Base-by-base conservation (phyloP, 148 eudicot genomes). In the Fagopyrum esculentum region DNA sequence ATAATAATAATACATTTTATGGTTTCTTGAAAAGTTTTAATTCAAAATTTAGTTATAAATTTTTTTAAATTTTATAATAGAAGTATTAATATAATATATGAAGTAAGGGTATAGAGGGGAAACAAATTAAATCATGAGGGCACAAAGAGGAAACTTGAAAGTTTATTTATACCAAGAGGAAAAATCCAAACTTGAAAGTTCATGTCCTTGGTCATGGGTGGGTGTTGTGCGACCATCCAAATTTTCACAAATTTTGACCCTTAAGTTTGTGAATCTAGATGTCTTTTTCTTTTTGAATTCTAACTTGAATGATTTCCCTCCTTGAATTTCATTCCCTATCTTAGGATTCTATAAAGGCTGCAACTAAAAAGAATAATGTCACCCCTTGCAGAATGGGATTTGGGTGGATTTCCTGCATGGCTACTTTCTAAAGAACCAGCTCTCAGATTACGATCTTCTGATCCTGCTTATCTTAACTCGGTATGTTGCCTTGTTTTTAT, bases 361-460 rank as follows among this genome's bases (percentile, higher is more conserved):
- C 30, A 40, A 7, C 70, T 64, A 30, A 66, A 12, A 43, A 57
- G 15, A 35, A 15, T 66, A 46, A 29, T 22, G 46, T 46, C 19
- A 4, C 16, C 1, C 9, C 6, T 75, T 84, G 83, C 90, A 94
- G 98, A 94, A 85, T 94, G 98, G 98, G 98, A 94, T 88, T 80
- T 94, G 55, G 98, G 98, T 61, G 98, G 98, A 76, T 91, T 91
- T 80, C 98, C 98, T 77, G 86, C 98, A 54, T 94, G 98, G 98
- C 78, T 94, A 85, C 97, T 94, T 60, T 78, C 86, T 55, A 82
- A 82, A 80, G 89, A 92, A 78, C 98, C 98, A 51, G 81, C 90
- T 78, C 82, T 90, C 35, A 89, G 51, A 81, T 76, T 94, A 77
- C 86, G 98, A 84, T 94, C 98, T 73, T 92, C 98, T 45, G 97